These are phyloP conservation scores for Pichia nakasei DNA, from an alignment of 805 yeast species.

Conservation along the genomic window DNA sequence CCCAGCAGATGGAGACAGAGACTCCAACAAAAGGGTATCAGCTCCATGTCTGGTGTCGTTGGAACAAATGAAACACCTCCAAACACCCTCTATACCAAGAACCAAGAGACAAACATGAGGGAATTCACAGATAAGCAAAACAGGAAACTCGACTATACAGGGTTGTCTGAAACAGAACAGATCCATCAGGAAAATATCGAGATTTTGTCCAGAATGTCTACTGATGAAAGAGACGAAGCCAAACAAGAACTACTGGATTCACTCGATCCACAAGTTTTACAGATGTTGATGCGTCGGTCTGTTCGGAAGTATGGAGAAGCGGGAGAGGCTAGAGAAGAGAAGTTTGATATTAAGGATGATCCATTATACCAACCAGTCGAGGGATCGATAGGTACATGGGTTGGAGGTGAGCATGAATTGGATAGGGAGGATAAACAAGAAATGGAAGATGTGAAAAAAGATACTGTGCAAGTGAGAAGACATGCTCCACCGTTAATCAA, in stretches of 20 bases:
- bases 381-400: constrained; percentile 28
- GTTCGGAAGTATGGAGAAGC: constrained; percentile 34
- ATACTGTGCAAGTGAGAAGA: background rate
- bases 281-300: constrained; percentile 48
- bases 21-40: constrained; percentile 27
- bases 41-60: constrained; percentile 21
- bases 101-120: constrained; percentile 7
- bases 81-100: constrained; percentile 2
- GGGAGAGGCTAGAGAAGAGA: background rate
- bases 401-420: constrained; percentile 29
- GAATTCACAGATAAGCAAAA: constrained; percentile 12
- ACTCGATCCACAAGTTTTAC: constrained; percentile 61
- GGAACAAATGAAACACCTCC: background rate
- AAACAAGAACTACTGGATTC: constrained; percentile 56
- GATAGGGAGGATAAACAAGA: constrained; percentile 24
- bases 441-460: background rate
- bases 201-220: constrained; percentile 50
- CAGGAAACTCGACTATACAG: constrained; percentile 14
- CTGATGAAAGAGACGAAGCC: constrained; percentile 55
- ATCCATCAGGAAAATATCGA: constrained; percentile 72
- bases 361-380: constrained; percentile 21
- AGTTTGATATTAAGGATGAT: constrained; percentile 14
- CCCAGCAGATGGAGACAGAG: constrained; percentile 45
- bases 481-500: background rate
- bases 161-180: constrained; percentile 54